These are phyloP conservation scores for Xanthoconium purpureum DNA, from an alignment of 768 basidiomycete species.

Conservation along the genomic window DNA sequence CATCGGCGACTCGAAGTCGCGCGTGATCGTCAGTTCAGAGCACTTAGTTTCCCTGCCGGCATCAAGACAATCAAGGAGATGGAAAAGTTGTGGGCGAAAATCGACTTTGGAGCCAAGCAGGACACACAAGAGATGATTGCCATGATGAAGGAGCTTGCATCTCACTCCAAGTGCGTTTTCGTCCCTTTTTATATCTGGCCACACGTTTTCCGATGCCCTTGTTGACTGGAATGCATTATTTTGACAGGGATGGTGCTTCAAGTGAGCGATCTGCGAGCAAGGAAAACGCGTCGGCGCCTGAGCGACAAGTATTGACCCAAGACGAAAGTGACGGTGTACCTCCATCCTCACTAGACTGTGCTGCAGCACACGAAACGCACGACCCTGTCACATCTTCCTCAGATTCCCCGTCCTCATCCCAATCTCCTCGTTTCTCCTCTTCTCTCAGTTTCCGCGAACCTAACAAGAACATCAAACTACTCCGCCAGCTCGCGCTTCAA, in stretches of 20 bases:
- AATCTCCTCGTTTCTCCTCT: slow-evolving; percentile 3
- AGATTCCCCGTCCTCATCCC: neutral
- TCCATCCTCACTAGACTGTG: neutral
- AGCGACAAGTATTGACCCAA: neutral
- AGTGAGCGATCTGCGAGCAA: neutral
- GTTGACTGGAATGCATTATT: too few relatives aligned
- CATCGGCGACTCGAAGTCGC: slow-evolving; percentile 33
- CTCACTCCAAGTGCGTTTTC: too few relatives aligned
- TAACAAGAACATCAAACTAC: slow-evolving; percentile 31
- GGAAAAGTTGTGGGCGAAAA: slow-evolving; percentile 30
- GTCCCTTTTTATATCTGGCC: too few relatives aligned
- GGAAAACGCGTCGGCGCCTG: neutral
- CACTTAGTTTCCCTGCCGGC: slow-evolving; percentile 48
- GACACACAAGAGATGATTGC: neutral
- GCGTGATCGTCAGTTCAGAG: slow-evolving; percentile 44
- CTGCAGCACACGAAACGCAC: neutral
- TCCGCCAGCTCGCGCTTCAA: slow-evolving; percentile 46
- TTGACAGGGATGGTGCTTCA: too few relatives aligned
- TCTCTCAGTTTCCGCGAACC: slow-evolving; percentile 37
- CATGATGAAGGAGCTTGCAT: neutral
- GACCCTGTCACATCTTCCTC: neutral
- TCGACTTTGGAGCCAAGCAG: slow-evolving; percentile 28
- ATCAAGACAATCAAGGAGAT: slow-evolving; percentile 31
- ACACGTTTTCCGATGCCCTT: too few relatives aligned
- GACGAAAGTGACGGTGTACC: neutral